phyloP scores from a whole-genome alignment of 2,329 filamentous ascomycete genomes.

The Penicillium crustosum region DNA sequence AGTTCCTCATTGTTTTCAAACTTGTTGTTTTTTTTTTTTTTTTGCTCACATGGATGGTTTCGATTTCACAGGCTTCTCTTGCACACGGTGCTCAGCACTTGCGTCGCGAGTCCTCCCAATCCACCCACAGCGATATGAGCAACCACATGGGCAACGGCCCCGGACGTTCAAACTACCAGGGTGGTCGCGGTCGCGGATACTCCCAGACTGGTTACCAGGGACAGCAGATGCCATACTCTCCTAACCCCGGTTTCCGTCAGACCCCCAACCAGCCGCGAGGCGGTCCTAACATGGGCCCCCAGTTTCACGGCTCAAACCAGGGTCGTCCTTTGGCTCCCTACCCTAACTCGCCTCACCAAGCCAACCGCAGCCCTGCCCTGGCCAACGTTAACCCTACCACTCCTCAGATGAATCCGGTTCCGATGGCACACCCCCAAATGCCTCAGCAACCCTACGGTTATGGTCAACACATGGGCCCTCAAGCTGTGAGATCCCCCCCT shows the following conservation, averaged over 20 bases:
- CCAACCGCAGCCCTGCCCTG: conserved; percentile 64
- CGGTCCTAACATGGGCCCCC: conserved; percentile 52
- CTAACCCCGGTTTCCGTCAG: conserved; percentile 53
- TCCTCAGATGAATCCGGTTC: conserved; percentile 69
- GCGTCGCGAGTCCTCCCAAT: conserved; percentile 83
- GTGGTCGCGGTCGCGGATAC: conserved; percentile 59
- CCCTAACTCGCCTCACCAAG: conserved; percentile 66
- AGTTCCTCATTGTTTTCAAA: background rate
- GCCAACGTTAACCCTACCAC: conserved; percentile 66
- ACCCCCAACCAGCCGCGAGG: conserved; percentile 53
- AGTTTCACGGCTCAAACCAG: conserved; percentile 50
- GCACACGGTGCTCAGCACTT: conserved; percentile 69
- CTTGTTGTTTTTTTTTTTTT: too few relatives aligned
- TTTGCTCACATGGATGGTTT: conserved; percentile 62
- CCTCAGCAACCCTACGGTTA: conserved; percentile 60
- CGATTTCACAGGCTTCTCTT: conserved; percentile 62
- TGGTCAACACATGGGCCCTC: conserved; percentile 56
- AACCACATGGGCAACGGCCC: conserved; percentile 51
- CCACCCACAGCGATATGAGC: conserved; percentile 71
- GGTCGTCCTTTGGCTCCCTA: conserved; percentile 45
- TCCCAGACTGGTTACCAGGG: conserved; percentile 54
- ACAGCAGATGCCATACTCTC: conserved; percentile 53
- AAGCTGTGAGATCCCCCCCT: conserved; percentile 59
- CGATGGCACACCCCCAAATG: conserved; percentile 65
- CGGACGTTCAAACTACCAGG: conserved; percentile 56